Evolutionary conservation across 1,139 yeast species (phyloP).

Genomic region (Protomyces inundatus): DNA sequence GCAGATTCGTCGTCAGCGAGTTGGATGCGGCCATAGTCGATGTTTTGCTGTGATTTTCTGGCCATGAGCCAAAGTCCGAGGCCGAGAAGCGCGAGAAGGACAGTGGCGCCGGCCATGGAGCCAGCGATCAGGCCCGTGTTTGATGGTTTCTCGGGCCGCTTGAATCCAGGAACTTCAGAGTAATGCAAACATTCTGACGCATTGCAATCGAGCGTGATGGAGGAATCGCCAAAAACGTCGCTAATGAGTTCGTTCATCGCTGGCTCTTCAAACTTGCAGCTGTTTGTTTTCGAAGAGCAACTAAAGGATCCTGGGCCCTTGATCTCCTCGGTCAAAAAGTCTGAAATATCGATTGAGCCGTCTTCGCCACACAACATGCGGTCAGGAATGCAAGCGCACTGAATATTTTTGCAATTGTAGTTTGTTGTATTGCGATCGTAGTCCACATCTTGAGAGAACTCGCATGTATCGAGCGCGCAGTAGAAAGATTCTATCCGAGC

Average conservation of each 20-base stretch:
- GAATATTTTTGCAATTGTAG: conserved; percentile 68
- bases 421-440: conserved; percentile 47
- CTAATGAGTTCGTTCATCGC: conserved; percentile 88
- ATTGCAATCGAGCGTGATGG: conserved; percentile 69
- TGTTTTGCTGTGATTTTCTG: conserved; percentile 35
- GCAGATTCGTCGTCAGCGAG: conserved; percentile 41
- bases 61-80: conserved; percentile 43
- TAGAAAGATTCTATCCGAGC: conserved; percentile 82
- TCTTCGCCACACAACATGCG: conserved; percentile 89
- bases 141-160: conserved; percentile 54
- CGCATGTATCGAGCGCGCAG: conserved; percentile 72
- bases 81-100: conserved; percentile 39
- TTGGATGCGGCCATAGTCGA: conserved; percentile 35
- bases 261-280: conserved; percentile 85
- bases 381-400: conserved; percentile 85
- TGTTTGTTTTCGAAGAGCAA: conserved; percentile 58
- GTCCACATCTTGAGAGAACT: conserved; percentile 41
- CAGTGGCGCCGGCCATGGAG: conserved; percentile 49
- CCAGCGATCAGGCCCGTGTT: conserved; percentile 50
- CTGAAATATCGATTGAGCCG: conserved; percentile 92
- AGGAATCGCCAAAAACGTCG: conserved; percentile 88
- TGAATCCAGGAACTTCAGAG: conserved; percentile 88
- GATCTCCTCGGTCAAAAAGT: conserved; percentile 82
- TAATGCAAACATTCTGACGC: conserved; percentile 90
- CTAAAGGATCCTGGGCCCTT: conserved; percentile 88